These are phyloP conservation scores for Fusarium nematophilum DNA, from an alignment of 2,329 filamentous ascomycete species.

Conservation along the genomic window DNA sequence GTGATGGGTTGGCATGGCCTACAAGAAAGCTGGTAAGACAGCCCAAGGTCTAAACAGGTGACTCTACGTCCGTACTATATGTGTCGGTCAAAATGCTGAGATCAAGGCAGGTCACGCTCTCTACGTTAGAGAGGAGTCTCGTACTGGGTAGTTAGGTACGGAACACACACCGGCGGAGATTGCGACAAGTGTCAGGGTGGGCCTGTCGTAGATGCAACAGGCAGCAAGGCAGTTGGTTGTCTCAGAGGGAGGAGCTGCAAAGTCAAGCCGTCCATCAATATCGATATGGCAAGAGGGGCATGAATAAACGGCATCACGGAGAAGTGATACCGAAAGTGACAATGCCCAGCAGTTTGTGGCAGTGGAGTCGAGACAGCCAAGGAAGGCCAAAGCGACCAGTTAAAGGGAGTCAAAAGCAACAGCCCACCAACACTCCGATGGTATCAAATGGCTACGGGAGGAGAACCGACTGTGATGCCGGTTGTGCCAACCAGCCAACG, in stretches of 20 bases:
- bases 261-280: too few species aligned
- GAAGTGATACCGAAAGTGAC: constrained; percentile 1
- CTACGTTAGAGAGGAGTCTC: background rate
- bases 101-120: constrained; percentile 15
- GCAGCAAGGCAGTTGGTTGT: too few species aligned
- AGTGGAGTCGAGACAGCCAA: constrained; percentile 2
- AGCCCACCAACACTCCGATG: too few species aligned
- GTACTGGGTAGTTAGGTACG: too few species aligned
- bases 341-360: constrained; percentile 1
- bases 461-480: constrained; percentile 3
- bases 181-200: background rate
- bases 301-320: constrained; percentile 21
- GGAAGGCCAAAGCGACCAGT: constrained; percentile 2
- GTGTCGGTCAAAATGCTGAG: constrained; percentile 23
- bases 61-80: background rate
- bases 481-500: constrained; percentile 18
- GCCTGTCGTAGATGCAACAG: background rate
- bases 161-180: too few species aligned
- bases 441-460: constrained; percentile 14
- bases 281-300: constrained; percentile 8
- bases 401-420: constrained; percentile 4
- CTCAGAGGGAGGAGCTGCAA: too few species aligned
- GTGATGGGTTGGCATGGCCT: constrained; percentile 14
- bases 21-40: constrained; percentile 19
- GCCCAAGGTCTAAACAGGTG: constrained; percentile 30